Evolutionary conservation across 805 yeast genomes (phyloP), one percentile per base, ranked within the genome.

Genomic region (Metschnikowia borealis): DNA sequence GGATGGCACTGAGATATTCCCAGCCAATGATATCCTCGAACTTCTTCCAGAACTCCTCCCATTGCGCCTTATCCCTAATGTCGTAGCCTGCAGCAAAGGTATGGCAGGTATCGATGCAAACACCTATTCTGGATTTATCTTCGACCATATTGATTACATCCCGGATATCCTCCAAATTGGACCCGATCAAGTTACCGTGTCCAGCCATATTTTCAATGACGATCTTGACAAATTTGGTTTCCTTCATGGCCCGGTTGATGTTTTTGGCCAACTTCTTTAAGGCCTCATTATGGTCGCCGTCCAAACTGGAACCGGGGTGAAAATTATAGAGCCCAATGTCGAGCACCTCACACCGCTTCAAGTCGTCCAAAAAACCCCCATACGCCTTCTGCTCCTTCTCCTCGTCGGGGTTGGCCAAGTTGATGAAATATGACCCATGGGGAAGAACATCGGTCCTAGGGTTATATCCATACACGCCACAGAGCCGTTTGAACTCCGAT

Each of bases 201-300:
- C 99, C 99, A 1, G 99, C 97, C 99, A 94, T 94, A 63, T 92
- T 94, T 62, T 94, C 99, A 52, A 94, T 76, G 11, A 94, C 95
- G 40, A 94, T 83, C 61, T 85, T 91, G 32, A 94, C 98, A 62
- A 82, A 85, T 6, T 70, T 60, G 0, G 99, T 94, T 50, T 81
- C 82, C 23, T 68, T 67, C 44, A 87, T 84, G 5, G 96, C 97
- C 43, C 70, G 75, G 65, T 94, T 92, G 55, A 94, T 84, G 57
- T 86, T 85, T 21, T 75, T 73, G 0, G 98, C 98, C 55, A 94
- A 71, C 51, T 83, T 80, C 47, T 68, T 69, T 36, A 91, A 68
- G 1, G 95, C 89, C 17, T 73, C 79, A 4, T 67, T 62, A 61
- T 85, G 87, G 62, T 86, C 88, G 1, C 78, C 69, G 23, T 85